phyloP scores from a whole-genome alignment of 148 eudicot species.

The Chenopodium quinoa region DNA sequence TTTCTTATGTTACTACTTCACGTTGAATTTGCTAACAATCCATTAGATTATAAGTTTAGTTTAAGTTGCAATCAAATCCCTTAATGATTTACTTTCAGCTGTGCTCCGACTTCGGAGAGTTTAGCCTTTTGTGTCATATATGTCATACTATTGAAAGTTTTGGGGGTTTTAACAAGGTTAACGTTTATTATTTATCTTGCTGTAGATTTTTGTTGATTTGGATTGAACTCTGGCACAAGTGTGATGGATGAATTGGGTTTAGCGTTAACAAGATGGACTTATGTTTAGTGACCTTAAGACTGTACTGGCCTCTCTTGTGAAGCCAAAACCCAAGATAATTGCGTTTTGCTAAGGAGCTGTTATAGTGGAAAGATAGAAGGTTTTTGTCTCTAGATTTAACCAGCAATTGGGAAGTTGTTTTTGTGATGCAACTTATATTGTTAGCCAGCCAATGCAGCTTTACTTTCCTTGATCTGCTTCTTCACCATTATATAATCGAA shows the following conservation, averaged over 20 bases:
- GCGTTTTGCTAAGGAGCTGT: too few species aligned
- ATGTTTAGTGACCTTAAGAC: not conserved
- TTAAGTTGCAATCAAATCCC: not conserved
- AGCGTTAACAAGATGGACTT: not conserved
- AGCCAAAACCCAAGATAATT: not conserved
- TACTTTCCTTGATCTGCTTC: not conserved
- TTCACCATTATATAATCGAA: not conserved
- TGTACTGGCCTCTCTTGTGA: not conserved
- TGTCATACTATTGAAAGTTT: not conserved
- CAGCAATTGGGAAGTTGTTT: not conserved
- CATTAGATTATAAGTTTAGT: not conserved
- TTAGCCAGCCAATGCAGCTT: not conserved
- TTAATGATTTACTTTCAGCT: not conserved
- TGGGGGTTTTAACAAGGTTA: not conserved
- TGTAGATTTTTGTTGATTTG: slow-evolving; percentile 65
- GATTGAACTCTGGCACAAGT: slow-evolving; percentile 25
- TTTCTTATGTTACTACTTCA: not conserved
- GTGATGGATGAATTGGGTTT: slow-evolving; percentile 1
- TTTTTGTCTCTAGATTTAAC: not conserved
- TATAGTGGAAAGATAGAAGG: not conserved
- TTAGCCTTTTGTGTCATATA: not conserved
- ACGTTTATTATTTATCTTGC: not conserved
- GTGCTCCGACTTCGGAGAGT: not conserved
- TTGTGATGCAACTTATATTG: not conserved
- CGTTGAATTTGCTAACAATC: not conserved